Conservation (phyloP, 345 rosid genomes). For the Eucalyptus tenuipes region DNA sequence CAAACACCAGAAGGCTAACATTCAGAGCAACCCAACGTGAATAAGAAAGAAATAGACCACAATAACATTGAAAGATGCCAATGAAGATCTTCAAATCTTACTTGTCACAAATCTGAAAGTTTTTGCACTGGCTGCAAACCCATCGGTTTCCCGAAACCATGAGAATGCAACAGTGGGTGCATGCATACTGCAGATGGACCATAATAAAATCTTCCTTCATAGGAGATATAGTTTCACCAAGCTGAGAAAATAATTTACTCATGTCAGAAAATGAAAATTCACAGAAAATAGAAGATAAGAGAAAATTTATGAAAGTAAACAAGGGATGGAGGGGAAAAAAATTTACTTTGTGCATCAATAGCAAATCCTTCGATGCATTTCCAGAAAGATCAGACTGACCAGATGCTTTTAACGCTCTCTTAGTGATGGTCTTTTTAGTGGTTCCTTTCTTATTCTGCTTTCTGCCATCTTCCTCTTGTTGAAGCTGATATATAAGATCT, state of each 20-base stretch:
- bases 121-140: slow-evolving; percentile 92
- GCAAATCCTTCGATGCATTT: slow-evolving; percentile 80
- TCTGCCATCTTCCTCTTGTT: slow-evolving; percentile 93
- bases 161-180: slow-evolving; percentile 79
- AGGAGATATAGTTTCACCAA: slow-evolving; percentile 95
- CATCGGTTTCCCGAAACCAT: slow-evolving; percentile 90
- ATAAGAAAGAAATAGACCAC: neutral
- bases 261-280: neutral
- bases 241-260: slow-evolving; percentile 33
- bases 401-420: slow-evolving; percentile 95
- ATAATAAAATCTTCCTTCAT: slow-evolving; percentile 99
- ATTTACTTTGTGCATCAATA: slow-evolving; percentile 88
- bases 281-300: neutral
- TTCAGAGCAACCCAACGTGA: neutral
- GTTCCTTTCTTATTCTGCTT: slow-evolving; percentile 81
- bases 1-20: neutral
- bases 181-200: slow-evolving; percentile 95
- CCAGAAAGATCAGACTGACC: slow-evolving; percentile 92
- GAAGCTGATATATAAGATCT: slow-evolving; percentile 79
- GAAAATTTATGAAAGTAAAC: neutral
- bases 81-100: slow-evolving; percentile 22
- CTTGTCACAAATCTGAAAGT: slow-evolving; percentile 87
- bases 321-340: neutral
- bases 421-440: slow-evolving; percentile 74
- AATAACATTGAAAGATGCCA: neutral